Percentiles rank a stretch among this genome's conserved stretches.
Evolutionary conservation across 345 rosid species (phyloP).

Genomic region (Rhizophora mangle): DNA sequence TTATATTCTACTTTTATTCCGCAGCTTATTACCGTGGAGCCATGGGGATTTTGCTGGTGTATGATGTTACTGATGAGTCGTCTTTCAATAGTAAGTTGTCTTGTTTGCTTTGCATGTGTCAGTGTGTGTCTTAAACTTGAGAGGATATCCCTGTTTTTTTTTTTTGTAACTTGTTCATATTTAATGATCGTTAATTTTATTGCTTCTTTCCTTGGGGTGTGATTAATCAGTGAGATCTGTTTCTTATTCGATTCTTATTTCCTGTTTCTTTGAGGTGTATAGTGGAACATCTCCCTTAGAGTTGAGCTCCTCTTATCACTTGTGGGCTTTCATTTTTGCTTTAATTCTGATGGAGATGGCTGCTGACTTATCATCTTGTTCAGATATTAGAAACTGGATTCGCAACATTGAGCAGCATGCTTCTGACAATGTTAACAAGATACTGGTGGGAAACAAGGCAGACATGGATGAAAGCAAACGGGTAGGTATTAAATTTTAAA

Average conservation of each 20-base stretch:
- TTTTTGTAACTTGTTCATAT: no score
- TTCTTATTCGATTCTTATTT: neutral
- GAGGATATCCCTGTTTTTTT: no score
- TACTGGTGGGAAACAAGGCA: conserved; percentile 66
- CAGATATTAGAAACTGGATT: conserved; percentile 64
- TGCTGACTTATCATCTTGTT: neutral
- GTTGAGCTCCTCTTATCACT: neutral
- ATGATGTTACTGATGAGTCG: conserved; percentile 13
- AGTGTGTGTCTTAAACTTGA: no score
- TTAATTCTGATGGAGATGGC: neutral
- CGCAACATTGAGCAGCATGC: conserved; percentile 67
- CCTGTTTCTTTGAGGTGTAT: neutral
- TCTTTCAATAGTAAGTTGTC: conserved; percentile 25
- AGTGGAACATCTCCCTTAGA: neutral
- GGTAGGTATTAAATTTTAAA: conserved; percentile 25
- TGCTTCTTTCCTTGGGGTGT: neutral
- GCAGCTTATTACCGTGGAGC: conserved; percentile 35
- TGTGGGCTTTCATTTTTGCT: neutral
- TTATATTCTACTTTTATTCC: neutral
- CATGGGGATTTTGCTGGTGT: conserved; percentile 29
- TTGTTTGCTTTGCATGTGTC: no score
- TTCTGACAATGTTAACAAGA: conserved; percentile 57
- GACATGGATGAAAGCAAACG: conserved; percentile 73
- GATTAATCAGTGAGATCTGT: no score
- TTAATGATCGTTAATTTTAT: no score